Conservation (phyloP, 352 stramenopile species). For the Globisporangium radiosum region DNA sequence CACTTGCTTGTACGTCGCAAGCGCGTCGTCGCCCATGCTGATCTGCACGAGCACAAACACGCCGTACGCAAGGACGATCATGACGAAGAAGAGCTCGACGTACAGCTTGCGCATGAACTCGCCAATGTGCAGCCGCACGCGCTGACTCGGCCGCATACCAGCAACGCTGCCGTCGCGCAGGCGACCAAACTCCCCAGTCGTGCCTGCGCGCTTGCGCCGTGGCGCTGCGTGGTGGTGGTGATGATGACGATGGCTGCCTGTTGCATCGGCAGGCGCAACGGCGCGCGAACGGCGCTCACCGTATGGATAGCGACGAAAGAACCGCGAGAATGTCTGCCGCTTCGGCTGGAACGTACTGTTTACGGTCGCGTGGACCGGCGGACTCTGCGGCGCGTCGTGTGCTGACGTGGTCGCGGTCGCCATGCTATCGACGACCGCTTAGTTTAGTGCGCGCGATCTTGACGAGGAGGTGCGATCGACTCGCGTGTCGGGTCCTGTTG, state of each 20-base stretch:
- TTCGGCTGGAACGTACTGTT: conserved; percentile 43
- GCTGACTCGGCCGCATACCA: conserved; percentile 30
- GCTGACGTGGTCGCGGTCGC: not conserved
- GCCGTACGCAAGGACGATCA: conserved; percentile 82
- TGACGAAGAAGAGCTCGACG: conserved; percentile 86
- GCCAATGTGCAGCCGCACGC: conserved; percentile 44
- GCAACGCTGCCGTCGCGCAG: conserved; percentile 24
- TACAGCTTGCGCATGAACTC: conserved; percentile 81
- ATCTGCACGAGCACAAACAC: conserved; percentile 83
- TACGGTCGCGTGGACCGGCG: conserved; percentile 15
- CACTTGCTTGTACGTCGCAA: conserved; percentile 48
- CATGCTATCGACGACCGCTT: not conserved
- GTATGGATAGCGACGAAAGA: conserved; percentile 57
- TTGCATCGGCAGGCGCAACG: conserved; percentile 45
- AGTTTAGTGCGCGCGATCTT: not conserved
- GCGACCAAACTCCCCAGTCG: conserved; percentile 22
- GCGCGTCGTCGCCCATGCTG: conserved; percentile 49
- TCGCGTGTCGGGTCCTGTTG: too few species aligned
- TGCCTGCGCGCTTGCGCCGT: conserved; percentile 31
- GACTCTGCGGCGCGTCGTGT: conserved; percentile 9
- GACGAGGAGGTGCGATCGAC: too few species aligned
- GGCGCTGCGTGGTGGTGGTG: not conserved
- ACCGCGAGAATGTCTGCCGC: conserved; percentile 46
- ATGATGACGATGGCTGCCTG: conserved; percentile 7
- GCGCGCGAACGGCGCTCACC: conserved; percentile 50